phyloP scores from a whole-genome alignment of 2,329 filamentous ascomycete genomes.

The Botrytis cinerea region DNA sequence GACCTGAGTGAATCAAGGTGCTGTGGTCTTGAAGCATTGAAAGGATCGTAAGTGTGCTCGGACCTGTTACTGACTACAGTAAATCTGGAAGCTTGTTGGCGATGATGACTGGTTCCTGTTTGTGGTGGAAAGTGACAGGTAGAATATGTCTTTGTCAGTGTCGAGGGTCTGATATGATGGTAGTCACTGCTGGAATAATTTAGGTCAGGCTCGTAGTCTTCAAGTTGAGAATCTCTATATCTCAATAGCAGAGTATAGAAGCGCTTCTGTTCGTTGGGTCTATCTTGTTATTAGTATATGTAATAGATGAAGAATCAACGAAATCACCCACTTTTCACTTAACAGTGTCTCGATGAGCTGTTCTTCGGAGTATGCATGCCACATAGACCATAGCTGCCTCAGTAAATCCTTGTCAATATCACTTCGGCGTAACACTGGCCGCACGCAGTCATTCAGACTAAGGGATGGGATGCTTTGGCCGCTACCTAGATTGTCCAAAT shows the following conservation, averaged over 20 bases:
- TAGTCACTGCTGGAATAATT: constrained; percentile 90
- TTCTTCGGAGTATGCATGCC: constrained; percentile 81
- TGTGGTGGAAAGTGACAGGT: constrained; percentile 60
- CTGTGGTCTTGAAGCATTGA: constrained; percentile 58
- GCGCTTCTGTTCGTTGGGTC: constrained; percentile 85
- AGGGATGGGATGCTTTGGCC: constrained; percentile 53
- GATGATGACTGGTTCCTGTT: constrained; percentile 50
- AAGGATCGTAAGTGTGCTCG: constrained; percentile 82
- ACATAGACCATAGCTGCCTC: constrained; percentile 83
- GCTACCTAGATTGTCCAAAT: constrained; percentile 59
- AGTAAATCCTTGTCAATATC: constrained; percentile 82
- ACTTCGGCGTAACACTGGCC: constrained; percentile 58
- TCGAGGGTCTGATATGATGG: constrained; percentile 68
- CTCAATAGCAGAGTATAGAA: constrained; percentile 85
- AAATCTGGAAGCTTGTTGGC: constrained; percentile 58
- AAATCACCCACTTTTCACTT: constrained; percentile 58
- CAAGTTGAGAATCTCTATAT: constrained; percentile 80
- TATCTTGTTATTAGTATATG: constrained; percentile 42
- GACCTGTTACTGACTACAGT: constrained; percentile 64
- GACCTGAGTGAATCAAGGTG: constrained; percentile 49
- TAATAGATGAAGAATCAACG: neutral
- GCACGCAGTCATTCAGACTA: constrained; percentile 61
- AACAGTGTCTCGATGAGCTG: constrained; percentile 69
- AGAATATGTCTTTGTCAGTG: constrained; percentile 61
- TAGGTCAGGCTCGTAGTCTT: constrained; percentile 81